phyloP scores from a whole-genome alignment of 805 yeast species.

The Starmerella bombicola region DNA sequence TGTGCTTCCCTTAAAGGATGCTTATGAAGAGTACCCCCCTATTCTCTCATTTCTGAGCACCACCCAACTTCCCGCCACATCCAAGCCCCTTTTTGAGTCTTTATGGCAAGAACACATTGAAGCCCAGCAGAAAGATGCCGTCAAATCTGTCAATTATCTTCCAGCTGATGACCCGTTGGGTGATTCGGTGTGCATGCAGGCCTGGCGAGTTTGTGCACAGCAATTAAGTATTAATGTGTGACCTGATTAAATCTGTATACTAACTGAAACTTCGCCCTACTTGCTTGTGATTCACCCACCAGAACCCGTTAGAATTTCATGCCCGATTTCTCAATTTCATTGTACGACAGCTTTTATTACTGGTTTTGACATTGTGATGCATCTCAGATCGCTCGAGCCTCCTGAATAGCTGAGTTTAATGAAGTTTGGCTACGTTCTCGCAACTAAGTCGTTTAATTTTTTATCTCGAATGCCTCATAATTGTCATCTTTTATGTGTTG shows the following conservation, averaged over 20 bases:
- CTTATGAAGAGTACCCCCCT: slow-evolving; percentile 86
- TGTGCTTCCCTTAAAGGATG: slow-evolving; percentile 77
- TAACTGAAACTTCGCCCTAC: no score
- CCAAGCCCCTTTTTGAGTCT: slow-evolving; percentile 11
- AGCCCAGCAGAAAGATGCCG: slow-evolving; percentile 60
- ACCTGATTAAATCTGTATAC: no score
- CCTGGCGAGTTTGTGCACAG: slow-evolving; percentile 14
- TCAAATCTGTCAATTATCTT: slow-evolving; percentile 30
- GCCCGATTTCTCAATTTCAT: no score
- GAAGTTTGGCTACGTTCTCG: no score
- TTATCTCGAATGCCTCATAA: no score
- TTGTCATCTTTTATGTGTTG: no score
- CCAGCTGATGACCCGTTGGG: slow-evolving; percentile 63
- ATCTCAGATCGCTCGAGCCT: no score
- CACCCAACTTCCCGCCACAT: slow-evolving; percentile 8
- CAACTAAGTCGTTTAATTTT: no score
- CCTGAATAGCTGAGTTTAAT: no score
- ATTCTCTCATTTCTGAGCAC: slow-evolving; percentile 63
- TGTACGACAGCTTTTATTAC: no score
- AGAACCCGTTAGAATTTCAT: no score
- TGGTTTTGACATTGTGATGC: neutral
- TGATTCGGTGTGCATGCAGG: slow-evolving; percentile 43
- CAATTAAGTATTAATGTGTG: slow-evolving; percentile 9
- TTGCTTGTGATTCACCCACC: no score
- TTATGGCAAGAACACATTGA: slow-evolving; percentile 37